Evolutionary conservation across 2,329 filamentous ascomycete species (phyloP), one percentile per base, ranked within the genome.

Genomic region (Biscogniauxia sp.): DNA sequence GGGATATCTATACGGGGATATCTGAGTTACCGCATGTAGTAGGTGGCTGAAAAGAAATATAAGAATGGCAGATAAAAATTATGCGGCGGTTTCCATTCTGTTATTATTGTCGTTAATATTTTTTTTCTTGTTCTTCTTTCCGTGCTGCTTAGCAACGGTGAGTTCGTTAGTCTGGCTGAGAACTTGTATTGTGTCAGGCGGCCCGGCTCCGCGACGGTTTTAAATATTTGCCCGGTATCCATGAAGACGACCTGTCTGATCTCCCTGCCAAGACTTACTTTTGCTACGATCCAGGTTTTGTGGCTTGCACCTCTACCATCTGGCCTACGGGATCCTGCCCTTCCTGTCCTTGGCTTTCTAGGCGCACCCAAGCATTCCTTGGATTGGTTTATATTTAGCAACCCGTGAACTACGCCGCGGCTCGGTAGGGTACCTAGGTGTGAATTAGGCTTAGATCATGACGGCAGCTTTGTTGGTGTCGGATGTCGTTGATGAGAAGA

Each of bases 401-500:
- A 45, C 28, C 28, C 4, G 7, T 45, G 7, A 6, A 45, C 37
- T 45, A 45, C 37, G 37, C 37, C 5, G 37, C 37, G 5, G 2
- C 13, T 45, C 2, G 17, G 37, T 13, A 9, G 37, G 37, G 4
- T 6, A n/a, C n/a, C n/a, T n/a, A 17, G 37, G 15, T 45, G 37
- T 11, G 11, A n/a, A n/a, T 11, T n/a, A n/a, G 37, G 37, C 11
- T 3, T n/a, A 45, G 5, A 45, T 11, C 32, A 49, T 25, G 45
- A 41, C 15, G 28, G 57, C 3, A 28, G 61, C 58, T 53, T 59
- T 32, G 45, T n/a, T 19, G 5, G 17, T 20, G 17, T 6, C 20
- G 3, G 57, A 20, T 20, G 53, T 19, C 23, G 54, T 56, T 23
- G 56, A 58, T 5, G 61, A 62, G 20, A 68, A 65, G 56, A 28